Evolutionary conservation across 2,329 filamentous ascomycete species (phyloP), one percentile per base, ranked within the genome.

Genomic region (Ciborinia camelliae): DNA sequence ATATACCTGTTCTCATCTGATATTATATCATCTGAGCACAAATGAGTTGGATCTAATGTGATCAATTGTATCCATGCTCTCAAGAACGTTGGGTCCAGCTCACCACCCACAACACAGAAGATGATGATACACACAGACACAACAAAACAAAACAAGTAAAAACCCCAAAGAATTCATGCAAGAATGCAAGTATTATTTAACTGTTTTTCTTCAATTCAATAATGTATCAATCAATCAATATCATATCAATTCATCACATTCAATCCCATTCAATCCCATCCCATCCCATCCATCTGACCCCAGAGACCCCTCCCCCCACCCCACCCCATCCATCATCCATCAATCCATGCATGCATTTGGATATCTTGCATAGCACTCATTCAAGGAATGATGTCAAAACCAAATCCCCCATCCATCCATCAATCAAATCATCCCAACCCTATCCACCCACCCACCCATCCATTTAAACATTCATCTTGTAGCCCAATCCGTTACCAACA

Each of bases 261-360:
- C 41, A 48, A 60, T 39, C 47, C 48, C 47, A 48, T 32, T 50
- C 57, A 50, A 60, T 54, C 12, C 43, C 30, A 60, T 54, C 12
- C 43, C 30, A 60, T 60, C 15, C 23, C 57, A 53, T 32, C n/a
- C 55, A 60, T 60, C 54, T 60, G 26, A 50, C n/a, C 37, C 50
- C 50, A 45, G 54, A 32, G 39, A 32, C 3, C 6, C 51, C n/a
- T 7, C 9, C 9, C 23, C 32, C 23, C 55, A 43, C 45, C 51
- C 51, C 51, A 8, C 30, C 18, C 53, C 53, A 43, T 37, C 53
- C 53, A 43, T 20, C 32, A 58, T 47, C 30, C 41, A 26, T 26
- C 41, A 28, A 48, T 59, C 30, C 45, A 47, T 57, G 30, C 30
- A 60, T 55, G 15, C 50, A 32, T 35, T 53, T 53, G 14, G 23